Conservation (phyloP, 495 filamentous ascomycete genomes). For the Poronia punctata region DNA sequence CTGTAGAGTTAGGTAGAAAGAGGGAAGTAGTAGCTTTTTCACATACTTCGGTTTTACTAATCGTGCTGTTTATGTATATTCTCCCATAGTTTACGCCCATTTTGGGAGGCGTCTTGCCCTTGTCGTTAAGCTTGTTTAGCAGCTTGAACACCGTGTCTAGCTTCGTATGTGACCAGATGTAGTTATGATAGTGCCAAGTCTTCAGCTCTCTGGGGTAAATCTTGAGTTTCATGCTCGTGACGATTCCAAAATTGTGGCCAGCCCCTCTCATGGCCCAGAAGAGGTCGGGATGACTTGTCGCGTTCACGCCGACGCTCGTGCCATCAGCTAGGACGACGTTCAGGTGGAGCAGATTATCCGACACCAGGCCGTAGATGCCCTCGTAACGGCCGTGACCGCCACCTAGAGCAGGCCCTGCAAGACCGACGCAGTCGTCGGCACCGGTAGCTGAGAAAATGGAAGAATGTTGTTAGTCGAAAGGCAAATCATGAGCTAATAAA, state of each 20-base stretch:
- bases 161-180: constrained; percentile 35
- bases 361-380: constrained; percentile 46
- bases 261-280: constrained; percentile 48
- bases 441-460: no score
- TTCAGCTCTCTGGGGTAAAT: constrained; percentile 19
- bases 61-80: constrained; percentile 27
- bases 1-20: no score
- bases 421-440: constrained; percentile 45
- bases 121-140: constrained; percentile 16
- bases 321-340: constrained; percentile 47
- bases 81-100: constrained; percentile 37
- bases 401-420: constrained; percentile 48
- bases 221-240: constrained; percentile 27
- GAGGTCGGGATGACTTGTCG: constrained; percentile 31
- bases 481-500: no score
- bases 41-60: constrained; percentile 23
- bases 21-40: no score
- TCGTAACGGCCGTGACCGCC: constrained; percentile 54
- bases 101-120: constrained; percentile 27
- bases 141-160: constrained; percentile 21
- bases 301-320: constrained; percentile 24
- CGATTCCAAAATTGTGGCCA: constrained; percentile 51
- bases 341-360: constrained; percentile 39
- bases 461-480: no score
- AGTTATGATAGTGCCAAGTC: constrained; percentile 33